Evolutionary conservation across 257 asterid genomes (phyloP), one percentile per base, ranked within the genome.

Genomic region (Fraxinus cuspidata): DNA sequence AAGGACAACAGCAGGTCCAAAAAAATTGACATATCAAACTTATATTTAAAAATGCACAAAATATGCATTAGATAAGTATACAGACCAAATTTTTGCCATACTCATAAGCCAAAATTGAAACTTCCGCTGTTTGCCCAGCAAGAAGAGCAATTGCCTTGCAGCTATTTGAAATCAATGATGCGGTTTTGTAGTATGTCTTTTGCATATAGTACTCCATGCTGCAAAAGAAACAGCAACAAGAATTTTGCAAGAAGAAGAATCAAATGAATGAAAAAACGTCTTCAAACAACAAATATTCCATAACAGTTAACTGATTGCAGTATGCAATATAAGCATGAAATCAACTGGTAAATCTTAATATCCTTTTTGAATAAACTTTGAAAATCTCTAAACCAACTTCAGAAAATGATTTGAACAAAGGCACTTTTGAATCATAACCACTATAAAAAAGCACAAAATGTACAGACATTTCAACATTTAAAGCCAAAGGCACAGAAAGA

Each of bases 121-220:
- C 97, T 82, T 96, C 96, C n/a, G 98, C 76, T 69, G 97, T 85
- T 82, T 96, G 98, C 25, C 99, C 99, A 70, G 96, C 96, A 81
- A 96, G 97, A 80, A 95, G 91, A 47, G 98, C 94, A 74, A 93
- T 87, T 7, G 99, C 89, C 83, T 96, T 90, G 86, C 97, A 91
- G 84, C 99, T 96, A 85, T 92, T 96, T 82, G 98, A 93, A 86
- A 96, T 92, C 86, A 96, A 78, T 34, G 99, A 96, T 32, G 97
- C 98, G 32, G 99, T 93, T 86, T 96, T 96, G 83, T 90, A 93
- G 87, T 90, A 93, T 51, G 99, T 93, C 92, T 96, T 93, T 84
- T 93, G 96, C 99, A 96, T 87, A 81, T 96, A 96, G 87, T 93
- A 90, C 31, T 96, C 97, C 99, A 96, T 96, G 89, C 99, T 94